Base-by-base conservation (phyloP, 495 filamentous ascomycete genomes). In the Diplogelasinospora grovesii region DNA sequence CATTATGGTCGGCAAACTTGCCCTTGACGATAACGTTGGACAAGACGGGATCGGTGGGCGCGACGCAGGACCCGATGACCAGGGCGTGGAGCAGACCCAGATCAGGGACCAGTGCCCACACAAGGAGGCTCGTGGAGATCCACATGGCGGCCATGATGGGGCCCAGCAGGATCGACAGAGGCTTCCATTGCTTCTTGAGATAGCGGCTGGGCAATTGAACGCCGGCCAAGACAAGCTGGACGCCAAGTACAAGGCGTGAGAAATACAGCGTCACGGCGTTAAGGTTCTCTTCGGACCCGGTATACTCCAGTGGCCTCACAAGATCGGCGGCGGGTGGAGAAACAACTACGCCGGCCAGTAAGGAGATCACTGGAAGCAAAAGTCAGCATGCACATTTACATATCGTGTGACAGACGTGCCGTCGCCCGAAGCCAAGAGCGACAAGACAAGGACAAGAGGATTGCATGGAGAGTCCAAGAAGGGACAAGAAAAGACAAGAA, bases 1-100 rank as follows among this genome's bases (percentile, higher is more conserved):
- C 79, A 62, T 95, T 85, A 50, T 87, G 83, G 43, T 94, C 89
- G 8, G 89, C 89, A 48, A 94, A 95, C 49, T 85, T 89, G 27
- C 89, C 89, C 66, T 95, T 95, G 31, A 95, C 86, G 41, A 95
- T 93, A 2, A 82, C 82, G 45, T 92, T 90, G 19, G 85, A 89
- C 22, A 95, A 65, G 18, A 95, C 81, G 0, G 90, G 90, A 55
- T 97, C 90, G 0, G 90, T 95, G 0, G 89, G 89, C 4, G 89
- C 93, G 10, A 97, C 79, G 52, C 88, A 93, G 19, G 87, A 81
- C 3, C 77, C 89, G 22, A 95, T 65, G 2, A 80, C 82, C 15
- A 95, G 67, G 0, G 89, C 79, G 52, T 89, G 80, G 1, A 95
- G 71, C 47, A 93, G 85, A 29, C 62, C 59, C 16, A 93, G 60